Base-by-base conservation (phyloP, 306 rosid species). In the Malus asiatica region DNA sequence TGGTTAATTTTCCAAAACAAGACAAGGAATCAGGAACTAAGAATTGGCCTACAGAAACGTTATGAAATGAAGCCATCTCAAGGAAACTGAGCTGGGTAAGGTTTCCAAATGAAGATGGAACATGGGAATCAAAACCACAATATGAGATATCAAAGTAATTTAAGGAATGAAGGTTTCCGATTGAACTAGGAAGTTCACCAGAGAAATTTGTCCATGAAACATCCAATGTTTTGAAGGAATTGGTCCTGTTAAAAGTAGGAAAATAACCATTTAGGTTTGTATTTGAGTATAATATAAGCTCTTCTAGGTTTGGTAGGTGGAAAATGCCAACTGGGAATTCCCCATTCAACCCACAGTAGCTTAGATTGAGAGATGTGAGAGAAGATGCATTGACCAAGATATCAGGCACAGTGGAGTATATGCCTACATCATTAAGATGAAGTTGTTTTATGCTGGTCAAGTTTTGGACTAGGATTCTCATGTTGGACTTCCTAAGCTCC, bases 51-150 rank as follows among this genome's bases (percentile, higher is more conserved):
- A 4, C 60, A 0, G 66, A 19, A 55, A 40, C 60, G 20, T 68
- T 2, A 10, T 4, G 18, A 51, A 71, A 71, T 22, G 22, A 29
- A 52, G 59, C 16, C 33, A 77, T 74, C 45, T 46, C 65, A 12
- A 80, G 64, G 40, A 1, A 3, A 44, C 5, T 42, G 14, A 80
- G 57, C 46, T 48, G 42, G 2, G 68, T 68, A 13, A 80, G 77
- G 11, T 77, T 84, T 38, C 48, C 40, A 5, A 84, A 11, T 6
- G 93, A 77, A 30, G 74, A 38, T 66, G 93, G 89, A 81, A 83
- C 4, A 15, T 38, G n/a, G 6, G 61, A 6, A 7, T 35, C 12
- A 70, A 53, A 85, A 0, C 29, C 48, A 62, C 74, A 38, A 0
- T 0, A 4, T 0, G 7, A 4, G 0, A 83, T 45, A 3, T 10